phyloP scores from a whole-genome alignment of 108 stramenopile species.

The Skeletonema tropicum region DNA sequence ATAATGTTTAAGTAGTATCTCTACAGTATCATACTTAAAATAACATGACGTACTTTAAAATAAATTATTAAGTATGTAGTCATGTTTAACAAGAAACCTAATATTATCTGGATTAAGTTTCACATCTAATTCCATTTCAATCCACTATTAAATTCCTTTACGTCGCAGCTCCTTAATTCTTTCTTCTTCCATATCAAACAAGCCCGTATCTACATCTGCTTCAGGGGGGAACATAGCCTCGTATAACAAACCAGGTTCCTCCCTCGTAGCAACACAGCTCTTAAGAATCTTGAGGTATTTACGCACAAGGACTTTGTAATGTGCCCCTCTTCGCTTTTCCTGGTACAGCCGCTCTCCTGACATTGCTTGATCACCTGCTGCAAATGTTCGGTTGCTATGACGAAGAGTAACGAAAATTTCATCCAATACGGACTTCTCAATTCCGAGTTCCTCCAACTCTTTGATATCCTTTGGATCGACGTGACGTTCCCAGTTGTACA shows the following conservation, averaged over 20 bases:
- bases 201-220: slow-evolving; percentile 63
- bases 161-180: slow-evolving; percentile 49
- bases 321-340: slow-evolving; percentile 54
- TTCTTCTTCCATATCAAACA: slow-evolving; percentile 68
- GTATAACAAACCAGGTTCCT: slow-evolving; percentile 73
- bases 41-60: no score
- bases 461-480: slow-evolving; percentile 80
- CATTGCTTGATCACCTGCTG: slow-evolving; percentile 71
- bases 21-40: no score
- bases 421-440: slow-evolving; percentile 67
- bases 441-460: slow-evolving; percentile 55
- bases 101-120: no score
- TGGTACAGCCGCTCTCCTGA: slow-evolving; percentile 63
- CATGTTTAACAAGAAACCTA: no score
- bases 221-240: slow-evolving; percentile 68
- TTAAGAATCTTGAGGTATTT: slow-evolving; percentile 54
- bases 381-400: slow-evolving; percentile 73
- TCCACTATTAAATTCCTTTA: slow-evolving; percentile 26
- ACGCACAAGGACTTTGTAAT: slow-evolving; percentile 48
- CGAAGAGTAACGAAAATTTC: slow-evolving; percentile 73
- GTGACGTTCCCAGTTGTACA: slow-evolving; percentile 81
- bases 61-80: no score
- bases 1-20: no score
- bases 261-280: slow-evolving; percentile 44
- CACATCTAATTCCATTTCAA: no score